phyloP scores from a whole-genome alignment of 768 basidiomycete genomes.

The Auriscalpium orientale region DNA sequence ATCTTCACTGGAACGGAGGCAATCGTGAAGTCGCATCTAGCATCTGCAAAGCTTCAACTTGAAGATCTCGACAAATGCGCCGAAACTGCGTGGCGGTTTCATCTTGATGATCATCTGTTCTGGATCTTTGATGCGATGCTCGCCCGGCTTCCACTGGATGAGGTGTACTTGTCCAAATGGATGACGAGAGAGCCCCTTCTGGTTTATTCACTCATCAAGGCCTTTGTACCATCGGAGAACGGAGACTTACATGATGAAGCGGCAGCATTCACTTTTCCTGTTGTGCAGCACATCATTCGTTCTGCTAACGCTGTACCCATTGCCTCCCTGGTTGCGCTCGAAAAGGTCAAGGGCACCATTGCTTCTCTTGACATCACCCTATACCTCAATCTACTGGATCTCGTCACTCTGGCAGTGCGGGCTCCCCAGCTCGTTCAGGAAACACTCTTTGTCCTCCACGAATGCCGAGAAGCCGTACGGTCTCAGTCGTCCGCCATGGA shows the following conservation, averaged over 20 bases:
- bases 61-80: slow-evolving; percentile 12
- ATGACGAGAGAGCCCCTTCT: slow-evolving; percentile 46
- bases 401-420: slow-evolving; percentile 44
- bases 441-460: slow-evolving; percentile 51
- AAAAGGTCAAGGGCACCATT: slow-evolving; percentile 44
- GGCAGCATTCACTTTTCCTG: slow-evolving; percentile 16
- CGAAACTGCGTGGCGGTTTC: slow-evolving; percentile 36
- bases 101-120: slow-evolving; percentile 37
- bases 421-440: slow-evolving; percentile 48
- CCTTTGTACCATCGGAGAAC: slow-evolving; percentile 35
- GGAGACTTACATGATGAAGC: slow-evolving; percentile 25
- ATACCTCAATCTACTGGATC: slow-evolving; percentile 48
- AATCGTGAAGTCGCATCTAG: background rate
- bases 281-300: slow-evolving; percentile 43
- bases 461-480: slow-evolving; percentile 26
- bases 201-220: slow-evolving; percentile 45
- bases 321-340: slow-evolving; percentile 49
- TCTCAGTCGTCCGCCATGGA: slow-evolving; percentile 19
- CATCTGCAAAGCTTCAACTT: background rate
- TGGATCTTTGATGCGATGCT: background rate
- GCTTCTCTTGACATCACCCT: slow-evolving; percentile 29
- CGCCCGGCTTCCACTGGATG: background rate
- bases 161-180: slow-evolving; percentile 30
- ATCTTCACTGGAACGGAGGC: background rate
- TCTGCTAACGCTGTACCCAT: slow-evolving; percentile 49